phyloP scores from a whole-genome alignment of 169 alveolate species.

The Neospora caninum region DNA sequence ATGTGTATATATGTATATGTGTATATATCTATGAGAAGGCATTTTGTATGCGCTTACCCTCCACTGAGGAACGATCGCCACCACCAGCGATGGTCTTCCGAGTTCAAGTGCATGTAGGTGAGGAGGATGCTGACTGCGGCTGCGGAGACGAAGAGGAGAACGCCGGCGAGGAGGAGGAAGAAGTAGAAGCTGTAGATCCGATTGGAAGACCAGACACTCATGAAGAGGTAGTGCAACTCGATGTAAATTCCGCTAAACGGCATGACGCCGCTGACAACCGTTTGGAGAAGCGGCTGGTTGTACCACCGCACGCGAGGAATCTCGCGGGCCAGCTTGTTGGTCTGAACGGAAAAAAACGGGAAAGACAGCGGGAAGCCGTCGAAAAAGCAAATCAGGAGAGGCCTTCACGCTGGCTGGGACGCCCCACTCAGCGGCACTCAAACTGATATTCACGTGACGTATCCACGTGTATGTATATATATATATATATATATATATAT shows the following conservation, averaged over 20 bases:
- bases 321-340: conserved; percentile 43
- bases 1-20: background rate
- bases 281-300: background rate
- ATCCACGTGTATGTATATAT: too few species aligned
- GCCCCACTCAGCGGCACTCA: too few species aligned
- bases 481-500: background rate
- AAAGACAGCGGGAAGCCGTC: background rate
- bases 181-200: conserved; percentile 35
- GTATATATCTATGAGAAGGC: background rate
- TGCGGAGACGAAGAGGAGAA: conserved; percentile 53
- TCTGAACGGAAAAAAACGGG: background rate
- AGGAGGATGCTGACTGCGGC: conserved; percentile 57
- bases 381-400: too few species aligned
- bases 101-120: conserved; percentile 55
- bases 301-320: conserved; percentile 44
- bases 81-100: conserved; percentile 68
- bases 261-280: conserved; percentile 4
- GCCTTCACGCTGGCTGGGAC: too few species aligned
- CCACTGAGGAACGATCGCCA: conserved; percentile 63
- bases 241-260: conserved; percentile 58
- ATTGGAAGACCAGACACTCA: conserved; percentile 43
- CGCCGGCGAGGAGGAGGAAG: conserved; percentile 43
- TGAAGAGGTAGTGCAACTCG: conserved; percentile 52
- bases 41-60: background rate
- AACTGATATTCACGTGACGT: too few species aligned